These are phyloP conservation scores for Vigna nakashimae DNA, from an alignment of 306 rosid species.

Conservation along the genomic window DNA sequence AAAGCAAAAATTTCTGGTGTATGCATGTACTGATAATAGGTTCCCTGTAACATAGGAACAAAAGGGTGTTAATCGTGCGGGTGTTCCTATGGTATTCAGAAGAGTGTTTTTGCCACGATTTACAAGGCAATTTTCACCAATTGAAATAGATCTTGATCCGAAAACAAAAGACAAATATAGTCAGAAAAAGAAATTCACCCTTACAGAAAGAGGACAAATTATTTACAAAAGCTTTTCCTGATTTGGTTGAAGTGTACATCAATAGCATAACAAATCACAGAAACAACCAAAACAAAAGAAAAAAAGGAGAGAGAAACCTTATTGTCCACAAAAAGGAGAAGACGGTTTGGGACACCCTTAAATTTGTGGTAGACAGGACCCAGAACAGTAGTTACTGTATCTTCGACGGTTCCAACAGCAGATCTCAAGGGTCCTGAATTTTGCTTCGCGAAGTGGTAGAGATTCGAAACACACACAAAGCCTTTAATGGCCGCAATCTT, in stretches of 20 bases:
- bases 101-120: not conserved
- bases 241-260: not conserved
- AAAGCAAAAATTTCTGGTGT: not conserved
- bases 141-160: constrained; percentile 42
- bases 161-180: not conserved
- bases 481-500: constrained; percentile 63
- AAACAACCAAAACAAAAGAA: not conserved
- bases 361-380: constrained; percentile 65
- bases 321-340: constrained; percentile 66
- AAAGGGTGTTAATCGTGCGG: not conserved
- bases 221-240: not conserved
- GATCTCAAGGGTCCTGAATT: constrained; percentile 80
- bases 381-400: constrained; percentile 59
- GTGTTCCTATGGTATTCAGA: not conserved
- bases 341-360: constrained; percentile 59
- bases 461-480: constrained; percentile 58
- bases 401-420: constrained; percentile 67
- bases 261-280: not conserved
- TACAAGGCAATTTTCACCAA: not conserved
- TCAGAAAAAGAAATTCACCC: not conserved
- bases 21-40: constrained; percentile 36
- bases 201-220: not conserved
- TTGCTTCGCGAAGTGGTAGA: constrained; percentile 70
- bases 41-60: too few relatives aligned
- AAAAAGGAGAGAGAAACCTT: constrained; percentile 50